These are phyloP conservation scores for Ascobolus immersus DNA, from an alignment of 495 filamentous ascomycete species.

Conservation along the genomic window DNA sequence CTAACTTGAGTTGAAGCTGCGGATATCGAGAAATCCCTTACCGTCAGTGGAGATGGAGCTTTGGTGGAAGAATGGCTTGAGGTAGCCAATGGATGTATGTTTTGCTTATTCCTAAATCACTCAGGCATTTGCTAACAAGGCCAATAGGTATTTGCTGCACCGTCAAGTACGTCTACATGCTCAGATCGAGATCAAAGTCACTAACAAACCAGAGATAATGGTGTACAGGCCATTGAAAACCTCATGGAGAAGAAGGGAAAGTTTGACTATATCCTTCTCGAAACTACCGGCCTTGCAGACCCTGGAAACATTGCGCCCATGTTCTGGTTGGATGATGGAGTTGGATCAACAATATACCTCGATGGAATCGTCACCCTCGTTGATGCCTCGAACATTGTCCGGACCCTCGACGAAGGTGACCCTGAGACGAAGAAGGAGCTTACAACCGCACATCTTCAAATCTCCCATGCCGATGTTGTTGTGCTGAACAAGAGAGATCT, in stretches of 20 bases:
- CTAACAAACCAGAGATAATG: constrained; percentile 41
- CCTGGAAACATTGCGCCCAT: constrained; percentile 86
- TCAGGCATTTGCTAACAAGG: constrained; percentile 1
- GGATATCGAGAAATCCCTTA: constrained; percentile 85
- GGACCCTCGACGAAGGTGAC: constrained; percentile 53
- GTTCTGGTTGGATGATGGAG: constrained; percentile 90
- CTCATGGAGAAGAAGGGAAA: constrained; percentile 83
- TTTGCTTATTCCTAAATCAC: not conserved
- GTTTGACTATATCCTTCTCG: constrained; percentile 94
- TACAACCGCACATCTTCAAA: constrained; percentile 83
- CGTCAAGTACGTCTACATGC: constrained; percentile 40
- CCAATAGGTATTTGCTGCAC: constrained; percentile 56
- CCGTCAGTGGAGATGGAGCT: constrained; percentile 40
- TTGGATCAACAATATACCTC: constrained; percentile 81
- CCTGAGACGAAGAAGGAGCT: constrained; percentile 30
- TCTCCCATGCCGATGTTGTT: constrained; percentile 89
- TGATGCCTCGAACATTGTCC: constrained; percentile 76
- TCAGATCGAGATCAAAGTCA: not conserved
- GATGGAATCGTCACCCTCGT: constrained; percentile 92
- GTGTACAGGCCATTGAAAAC: constrained; percentile 79
- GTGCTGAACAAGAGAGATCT: constrained; percentile 88
- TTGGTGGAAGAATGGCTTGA: constrained; percentile 88
- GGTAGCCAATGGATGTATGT: constrained; percentile 65
- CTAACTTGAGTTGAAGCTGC: constrained; percentile 27
- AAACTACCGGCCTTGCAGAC: constrained; percentile 87